These are phyloP conservation scores for Auxenochlorella protothecoides DNA, from an alignment of 139 green algal genomes.

Conservation along the genomic window DNA sequence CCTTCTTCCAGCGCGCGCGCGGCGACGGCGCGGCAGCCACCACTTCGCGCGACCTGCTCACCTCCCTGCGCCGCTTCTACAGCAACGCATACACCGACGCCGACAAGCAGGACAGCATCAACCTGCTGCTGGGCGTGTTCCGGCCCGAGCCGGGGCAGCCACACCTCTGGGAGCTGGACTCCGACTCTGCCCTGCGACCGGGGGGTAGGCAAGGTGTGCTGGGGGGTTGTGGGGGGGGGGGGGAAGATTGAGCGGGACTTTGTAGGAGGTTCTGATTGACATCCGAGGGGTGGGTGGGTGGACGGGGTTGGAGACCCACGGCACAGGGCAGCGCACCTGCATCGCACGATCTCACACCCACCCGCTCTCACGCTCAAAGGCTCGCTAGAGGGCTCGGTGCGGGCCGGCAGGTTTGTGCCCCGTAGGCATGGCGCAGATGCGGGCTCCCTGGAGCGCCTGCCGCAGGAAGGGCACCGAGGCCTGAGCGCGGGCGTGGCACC, in stretches of 20 bases:
- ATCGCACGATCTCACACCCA: too few relatives aligned
- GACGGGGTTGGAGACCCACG: too few relatives aligned
- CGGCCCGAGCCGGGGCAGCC: slow-evolving; percentile 35
- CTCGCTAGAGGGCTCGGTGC: too few relatives aligned
- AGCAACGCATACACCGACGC: slow-evolving; percentile 76
- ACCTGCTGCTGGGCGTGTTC: slow-evolving; percentile 79
- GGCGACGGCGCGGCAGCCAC: slow-evolving; percentile 63
- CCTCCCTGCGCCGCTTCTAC: slow-evolving; percentile 71
- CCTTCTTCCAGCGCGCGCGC: slow-evolving; percentile 71
- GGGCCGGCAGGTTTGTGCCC: too few relatives aligned
- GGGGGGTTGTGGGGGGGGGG: not conserved
- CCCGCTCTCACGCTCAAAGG: not conserved
- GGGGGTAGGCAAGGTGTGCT: not conserved
- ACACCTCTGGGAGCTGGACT: slow-evolving; percentile 72
- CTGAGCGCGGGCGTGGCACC: too few relatives aligned
- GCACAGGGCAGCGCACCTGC: too few relatives aligned
- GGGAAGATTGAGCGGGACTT: too few relatives aligned
- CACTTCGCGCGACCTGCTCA: slow-evolving; percentile 44
- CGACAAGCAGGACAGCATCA: slow-evolving; percentile 93
- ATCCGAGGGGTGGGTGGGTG: too few relatives aligned
- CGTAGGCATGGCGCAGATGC: too few relatives aligned
- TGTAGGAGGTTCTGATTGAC: too few relatives aligned
- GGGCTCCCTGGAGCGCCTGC: too few relatives aligned
- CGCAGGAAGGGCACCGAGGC: too few relatives aligned
- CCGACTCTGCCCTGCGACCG: slow-evolving; percentile 70